Evolutionary conservation across 768 basidiomycete genomes (phyloP), one percentile per base, ranked within the genome.

Genomic region (Boletus sp.): DNA sequence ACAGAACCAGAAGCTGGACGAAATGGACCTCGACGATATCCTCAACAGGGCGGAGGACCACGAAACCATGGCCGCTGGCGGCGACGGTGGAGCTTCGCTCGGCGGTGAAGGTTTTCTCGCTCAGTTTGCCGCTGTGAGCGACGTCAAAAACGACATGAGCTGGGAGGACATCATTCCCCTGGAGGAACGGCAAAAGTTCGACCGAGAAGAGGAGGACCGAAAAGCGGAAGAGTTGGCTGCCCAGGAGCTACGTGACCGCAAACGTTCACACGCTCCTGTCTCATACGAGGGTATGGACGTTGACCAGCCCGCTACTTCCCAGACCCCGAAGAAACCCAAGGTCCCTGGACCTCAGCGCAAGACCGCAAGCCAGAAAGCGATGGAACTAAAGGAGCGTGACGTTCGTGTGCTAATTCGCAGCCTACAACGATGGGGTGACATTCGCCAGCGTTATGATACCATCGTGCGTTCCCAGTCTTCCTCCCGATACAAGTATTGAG

Each of bases 101-200:
- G 97, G 97, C 71, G 97, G 97, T 46, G 93, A 98, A 75, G 85
- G 88, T 54, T 99, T 99, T 83, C 80, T 99, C 50, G 87, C 94
- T 25, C 88, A 91, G 59, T 96, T 98, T 69, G 95, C 96, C 21
- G 87, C 87, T 47, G 92, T 98, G 61, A 97, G 93, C 71, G 97
- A 99, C 70, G 86, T 99, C 68, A 98, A 98, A 81, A 93, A 94
- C 68, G 96, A 98, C 74, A 93, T 96, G 84, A 93, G 72, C 65
- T 99, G 97, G 97, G 97, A 99, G 67, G 97, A 98, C 57, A 98
- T 99, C 71, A 98, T 99, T 63, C 97, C 97, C 17, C 70, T 89
- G 9, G 93, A 95, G 23, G 93, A 93, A 64, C 87, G 97, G 7
- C 84, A 87, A 70, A 85, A 83, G 68, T 83, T 87, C 41, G 93